Conservation (phyloP, 2,329 filamentous ascomycete genomes). For the Cryphonectria carpinicola region DNA sequence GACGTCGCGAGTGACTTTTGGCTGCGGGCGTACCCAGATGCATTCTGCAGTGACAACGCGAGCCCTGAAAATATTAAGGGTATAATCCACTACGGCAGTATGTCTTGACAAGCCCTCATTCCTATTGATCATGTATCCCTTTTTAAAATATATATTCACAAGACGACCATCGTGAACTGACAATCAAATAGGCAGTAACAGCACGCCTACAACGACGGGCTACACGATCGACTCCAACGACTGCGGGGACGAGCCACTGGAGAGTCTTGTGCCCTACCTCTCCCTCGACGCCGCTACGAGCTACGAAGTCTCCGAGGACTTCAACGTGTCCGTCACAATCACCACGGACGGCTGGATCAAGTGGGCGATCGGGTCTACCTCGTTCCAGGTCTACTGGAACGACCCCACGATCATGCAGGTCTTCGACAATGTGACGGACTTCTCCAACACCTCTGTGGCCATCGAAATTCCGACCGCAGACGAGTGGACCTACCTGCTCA, state of each 20-base stretch:
- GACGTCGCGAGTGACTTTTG: slow-evolving; percentile 29
- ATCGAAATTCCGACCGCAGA: neutral
- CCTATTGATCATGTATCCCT: neutral
- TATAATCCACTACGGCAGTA: slow-evolving; percentile 33
- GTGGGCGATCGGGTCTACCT: slow-evolving; percentile 33
- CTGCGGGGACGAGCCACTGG: slow-evolving; percentile 35
- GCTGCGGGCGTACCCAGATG: slow-evolving; percentile 31
- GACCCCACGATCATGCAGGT: slow-evolving; percentile 36
- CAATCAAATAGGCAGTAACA: slow-evolving; percentile 37
- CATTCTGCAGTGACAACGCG: slow-evolving; percentile 24
- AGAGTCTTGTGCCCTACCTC: slow-evolving; percentile 34
- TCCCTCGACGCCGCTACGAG: slow-evolving; percentile 16
- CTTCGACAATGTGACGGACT: slow-evolving; percentile 23
- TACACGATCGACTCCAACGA: slow-evolving; percentile 15
- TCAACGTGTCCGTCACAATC: slow-evolving; percentile 38
- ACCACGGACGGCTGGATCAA: slow-evolving; percentile 32
- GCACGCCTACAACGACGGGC: slow-evolving; percentile 19
- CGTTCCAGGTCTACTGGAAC: slow-evolving; percentile 34
- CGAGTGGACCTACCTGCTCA: slow-evolving; percentile 23
- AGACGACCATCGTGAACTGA: neutral
- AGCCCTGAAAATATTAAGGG: slow-evolving; percentile 30
- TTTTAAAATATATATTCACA: too few species aligned
- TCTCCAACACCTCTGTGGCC: slow-evolving; percentile 8
- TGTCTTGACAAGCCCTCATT: slow-evolving; percentile 2
- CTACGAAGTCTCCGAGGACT: slow-evolving; percentile 42